A percentile compares a stretch with the other conserved stretches of the same genome.
These are phyloP conservation scores for Ceratobasidium sp. DNA, from an alignment of 1,284 basidiomycete species.

Conservation along the genomic window DNA sequence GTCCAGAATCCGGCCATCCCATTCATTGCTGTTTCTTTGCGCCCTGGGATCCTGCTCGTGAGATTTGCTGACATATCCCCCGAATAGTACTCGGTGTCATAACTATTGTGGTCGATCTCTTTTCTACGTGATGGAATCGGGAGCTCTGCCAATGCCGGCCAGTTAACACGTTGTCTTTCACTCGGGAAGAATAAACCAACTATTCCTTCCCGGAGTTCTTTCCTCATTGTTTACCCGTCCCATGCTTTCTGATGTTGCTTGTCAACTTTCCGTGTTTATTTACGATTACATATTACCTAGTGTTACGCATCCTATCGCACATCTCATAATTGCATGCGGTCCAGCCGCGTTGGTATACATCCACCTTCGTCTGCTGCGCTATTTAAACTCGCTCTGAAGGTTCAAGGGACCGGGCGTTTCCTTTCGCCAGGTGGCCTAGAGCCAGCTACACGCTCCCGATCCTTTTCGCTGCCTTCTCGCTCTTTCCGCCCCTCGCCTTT, in stretches of 20 bases:
- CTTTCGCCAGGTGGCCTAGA: slow-evolving; percentile 40
- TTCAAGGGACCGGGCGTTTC: slow-evolving; percentile 17
- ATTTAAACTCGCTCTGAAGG: too few relatives aligned
- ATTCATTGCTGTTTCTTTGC: too few relatives aligned
- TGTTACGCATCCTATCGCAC: too few relatives aligned
- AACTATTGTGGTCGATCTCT: slow-evolving; percentile 76
- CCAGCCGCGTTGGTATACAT: too few relatives aligned
- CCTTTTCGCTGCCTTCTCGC: slow-evolving; percentile 44
- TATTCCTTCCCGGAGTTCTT: too few relatives aligned
- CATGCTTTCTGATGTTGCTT: neutral
- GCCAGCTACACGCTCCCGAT: slow-evolving; percentile 30
- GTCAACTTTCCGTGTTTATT: neutral
- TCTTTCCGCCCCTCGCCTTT: slow-evolving; percentile 50
- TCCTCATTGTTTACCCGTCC: neutral
- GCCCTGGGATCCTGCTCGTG: too few relatives aligned
- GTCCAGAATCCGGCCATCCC: too few relatives aligned
- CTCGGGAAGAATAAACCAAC: too few relatives aligned
- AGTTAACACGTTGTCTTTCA: too few relatives aligned
- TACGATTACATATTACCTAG: slow-evolving; percentile 11
- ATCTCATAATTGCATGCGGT: too few relatives aligned
- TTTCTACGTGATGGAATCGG: slow-evolving; percentile 49
- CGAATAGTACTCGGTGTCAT: slow-evolving; percentile 71
- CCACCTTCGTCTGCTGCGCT: too few relatives aligned
- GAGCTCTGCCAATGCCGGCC: too few relatives aligned
- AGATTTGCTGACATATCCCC: slow-evolving; percentile 44